Evolutionary conservation across 1,284 basidiomycete genomes (phyloP).

Genomic region (Marasmius tenuissimus): DNA sequence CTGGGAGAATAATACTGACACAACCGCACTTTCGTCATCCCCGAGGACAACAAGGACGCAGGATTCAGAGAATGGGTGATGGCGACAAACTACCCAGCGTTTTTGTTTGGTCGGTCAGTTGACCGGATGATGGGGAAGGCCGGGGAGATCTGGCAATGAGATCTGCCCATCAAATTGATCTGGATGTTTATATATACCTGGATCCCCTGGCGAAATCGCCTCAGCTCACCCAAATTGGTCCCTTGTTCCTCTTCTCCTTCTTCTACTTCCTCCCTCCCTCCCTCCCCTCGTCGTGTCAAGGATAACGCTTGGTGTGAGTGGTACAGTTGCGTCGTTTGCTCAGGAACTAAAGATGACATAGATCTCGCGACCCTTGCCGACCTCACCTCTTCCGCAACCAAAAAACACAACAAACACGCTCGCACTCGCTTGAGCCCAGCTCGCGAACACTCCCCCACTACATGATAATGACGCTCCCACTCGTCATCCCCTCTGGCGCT

Average conservation of each 20-base stretch:
- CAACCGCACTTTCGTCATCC: too few relatives aligned
- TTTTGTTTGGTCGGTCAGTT: too few relatives aligned
- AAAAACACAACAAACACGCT: constrained; percentile 11
- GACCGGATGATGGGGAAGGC: too few relatives aligned
- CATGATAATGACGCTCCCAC: constrained; percentile 43
- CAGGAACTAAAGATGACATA: constrained; percentile 25
- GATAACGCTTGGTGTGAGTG: constrained; percentile 76
- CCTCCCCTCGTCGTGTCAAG: constrained; percentile 64
- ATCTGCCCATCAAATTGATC: too few relatives aligned
- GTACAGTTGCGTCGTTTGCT: background rate
- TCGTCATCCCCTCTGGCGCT: constrained; percentile 25
- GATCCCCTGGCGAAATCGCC: background rate
- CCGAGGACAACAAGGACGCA: too few relatives aligned
- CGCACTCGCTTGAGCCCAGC: constrained; percentile 67
- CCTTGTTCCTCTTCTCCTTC: background rate
- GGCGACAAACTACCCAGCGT: too few relatives aligned
- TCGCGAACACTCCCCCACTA: constrained; percentile 43
- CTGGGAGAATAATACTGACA: too few relatives aligned
- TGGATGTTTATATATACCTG: too few relatives aligned
- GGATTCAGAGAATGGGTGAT: too few relatives aligned
- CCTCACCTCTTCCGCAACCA: constrained; percentile 59
- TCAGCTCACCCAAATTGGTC: background rate
- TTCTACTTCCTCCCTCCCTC: background rate
- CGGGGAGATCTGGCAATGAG: too few relatives aligned
- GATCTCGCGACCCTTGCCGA: constrained; percentile 96